Percentiles rank a stretch among this genome's conserved stretches.
Conservation (phyloP, 2,329 filamentous ascomycete genomes). For the Claviceps maximensis region DNA sequence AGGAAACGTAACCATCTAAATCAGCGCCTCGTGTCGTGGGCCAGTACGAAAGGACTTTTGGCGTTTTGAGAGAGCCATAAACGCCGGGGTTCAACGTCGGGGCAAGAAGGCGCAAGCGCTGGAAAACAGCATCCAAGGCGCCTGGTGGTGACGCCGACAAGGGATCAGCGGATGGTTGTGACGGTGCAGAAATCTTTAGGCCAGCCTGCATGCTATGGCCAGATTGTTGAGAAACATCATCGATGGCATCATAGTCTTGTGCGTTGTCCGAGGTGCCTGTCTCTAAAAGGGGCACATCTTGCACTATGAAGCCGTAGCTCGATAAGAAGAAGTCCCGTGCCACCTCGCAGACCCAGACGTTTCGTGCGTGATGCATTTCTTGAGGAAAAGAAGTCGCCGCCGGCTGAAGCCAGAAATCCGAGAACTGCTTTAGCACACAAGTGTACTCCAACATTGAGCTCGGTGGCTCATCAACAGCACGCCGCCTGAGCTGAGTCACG, state of each 20-base stretch:
- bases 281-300: slow-evolving; percentile 19
- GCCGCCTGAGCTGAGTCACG: slow-evolving; percentile 18
- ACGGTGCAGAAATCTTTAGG: slow-evolving; percentile 3
- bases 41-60: slow-evolving; percentile 25
- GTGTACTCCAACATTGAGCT: slow-evolving; percentile 14
- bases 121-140: slow-evolving; percentile 16
- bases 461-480: slow-evolving; percentile 12
- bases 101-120: slow-evolving; percentile 22
- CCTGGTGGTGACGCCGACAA: slow-evolving; percentile 4
- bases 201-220: slow-evolving; percentile 1
- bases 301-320: slow-evolving; percentile 22
- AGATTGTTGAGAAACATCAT: slow-evolving; percentile 1
- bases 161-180: slow-evolving; percentile 6
- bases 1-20: slow-evolving; percentile 24
- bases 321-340: slow-evolving; percentile 22
- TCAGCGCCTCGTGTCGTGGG: slow-evolving; percentile 23
- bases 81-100: slow-evolving; percentile 16
- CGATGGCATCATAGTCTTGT: slow-evolving; percentile 6
- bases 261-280: slow-evolving; percentile 5
- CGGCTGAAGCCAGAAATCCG: slow-evolving; percentile 20
- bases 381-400: slow-evolving; percentile 12
- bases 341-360: slow-evolving; percentile 18
- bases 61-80: slow-evolving; percentile 14
- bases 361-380: slow-evolving; percentile 12
- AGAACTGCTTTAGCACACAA: slow-evolving; percentile 16